Percentiles rank a stretch among this genome's conserved stretches.
phyloP scores from a whole-genome alignment of 345 rosid genomes.

The Carallia pectinifolia region DNA sequence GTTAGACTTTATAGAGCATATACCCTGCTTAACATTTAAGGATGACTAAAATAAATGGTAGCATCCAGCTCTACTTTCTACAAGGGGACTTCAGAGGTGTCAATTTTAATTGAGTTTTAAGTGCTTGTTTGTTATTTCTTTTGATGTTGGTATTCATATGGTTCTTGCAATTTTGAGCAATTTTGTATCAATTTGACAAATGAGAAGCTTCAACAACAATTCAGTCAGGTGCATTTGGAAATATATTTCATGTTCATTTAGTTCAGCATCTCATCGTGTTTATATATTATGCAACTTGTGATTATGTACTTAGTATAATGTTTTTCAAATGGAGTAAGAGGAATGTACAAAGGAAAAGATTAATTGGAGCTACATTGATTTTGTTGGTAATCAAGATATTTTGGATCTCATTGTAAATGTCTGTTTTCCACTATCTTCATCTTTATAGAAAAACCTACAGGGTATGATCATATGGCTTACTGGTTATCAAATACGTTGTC shows the following conservation, averaged over 20 bases:
- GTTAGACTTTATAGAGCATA: no score
- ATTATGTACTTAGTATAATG: constrained; percentile 50
- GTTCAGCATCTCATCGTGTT: constrained; percentile 17
- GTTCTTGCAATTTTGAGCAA: constrained; percentile 88
- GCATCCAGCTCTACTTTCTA: neutral
- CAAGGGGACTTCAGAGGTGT: no score
- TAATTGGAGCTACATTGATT: constrained; percentile 77
- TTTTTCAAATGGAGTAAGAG: constrained; percentile 80
- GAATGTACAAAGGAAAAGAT: constrained; percentile 69
- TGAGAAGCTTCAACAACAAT: constrained; percentile 99
- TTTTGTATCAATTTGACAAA: constrained; percentile 34
- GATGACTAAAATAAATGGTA: neutral
- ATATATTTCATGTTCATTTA: constrained; percentile 11
- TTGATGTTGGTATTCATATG: constrained; percentile 20
- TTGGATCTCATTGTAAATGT: constrained; percentile 77
- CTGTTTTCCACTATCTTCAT: no score
- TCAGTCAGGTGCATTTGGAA: constrained; percentile 76
- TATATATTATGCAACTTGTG: constrained; percentile 19
- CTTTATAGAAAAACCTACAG: no score
- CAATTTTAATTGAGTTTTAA: neutral
- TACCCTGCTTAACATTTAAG: neutral
- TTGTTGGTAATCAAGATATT: constrained; percentile 74
- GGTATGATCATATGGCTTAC: constrained; percentile 82
- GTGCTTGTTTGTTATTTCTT: constrained; percentile 15
- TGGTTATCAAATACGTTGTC: constrained; percentile 92